Evolutionary conservation across 352 stramenopile genomes (phyloP).

Genomic region (Globisporangium rhizosaccharum): DNA sequence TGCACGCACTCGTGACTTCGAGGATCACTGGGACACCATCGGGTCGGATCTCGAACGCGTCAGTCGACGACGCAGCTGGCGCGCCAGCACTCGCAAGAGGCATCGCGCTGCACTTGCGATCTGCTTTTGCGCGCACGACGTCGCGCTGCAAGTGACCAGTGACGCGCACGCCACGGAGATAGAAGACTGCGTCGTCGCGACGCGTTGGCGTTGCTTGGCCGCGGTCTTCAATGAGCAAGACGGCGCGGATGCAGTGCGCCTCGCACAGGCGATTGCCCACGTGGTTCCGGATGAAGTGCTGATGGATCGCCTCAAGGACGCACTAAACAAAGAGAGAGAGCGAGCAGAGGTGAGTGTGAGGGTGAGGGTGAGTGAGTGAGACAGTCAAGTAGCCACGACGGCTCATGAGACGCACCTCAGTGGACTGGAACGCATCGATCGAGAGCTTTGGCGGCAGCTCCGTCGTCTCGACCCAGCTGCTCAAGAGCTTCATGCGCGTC

Average conservation of each 20-base stretch:
- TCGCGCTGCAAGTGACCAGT: constrained; percentile 30
- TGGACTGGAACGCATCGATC: constrained; percentile 39
- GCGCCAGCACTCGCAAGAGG: neutral
- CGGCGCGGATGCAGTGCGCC: constrained; percentile 29
- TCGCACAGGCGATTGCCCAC: constrained; percentile 29
- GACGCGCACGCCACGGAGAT: constrained; percentile 19
- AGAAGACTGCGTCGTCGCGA: constrained; percentile 19
- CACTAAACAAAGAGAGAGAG: constrained; percentile 16
- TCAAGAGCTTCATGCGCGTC: constrained; percentile 35
- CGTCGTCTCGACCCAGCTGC: constrained; percentile 8
- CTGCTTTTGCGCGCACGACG: constrained; percentile 11
- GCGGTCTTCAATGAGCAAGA: constrained; percentile 37
- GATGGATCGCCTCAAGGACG: constrained; percentile 45
- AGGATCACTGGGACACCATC: constrained; percentile 29
- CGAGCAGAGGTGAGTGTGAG: neutral
- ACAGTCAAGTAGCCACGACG: neutral
- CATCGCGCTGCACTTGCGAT: neutral
- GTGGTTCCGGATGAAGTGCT: constrained; percentile 49
- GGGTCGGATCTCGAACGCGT: constrained; percentile 5
- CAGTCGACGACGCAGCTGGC: neutral
- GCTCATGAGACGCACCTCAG: constrained; percentile 16
- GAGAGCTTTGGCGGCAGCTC: constrained; percentile 20
- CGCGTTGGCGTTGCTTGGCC: neutral
- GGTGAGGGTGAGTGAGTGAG: neutral
- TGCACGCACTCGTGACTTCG: constrained; percentile 25